phyloP scores from a whole-genome alignment of 169 alveolate genomes.

The Eimeria maxima region DNA sequence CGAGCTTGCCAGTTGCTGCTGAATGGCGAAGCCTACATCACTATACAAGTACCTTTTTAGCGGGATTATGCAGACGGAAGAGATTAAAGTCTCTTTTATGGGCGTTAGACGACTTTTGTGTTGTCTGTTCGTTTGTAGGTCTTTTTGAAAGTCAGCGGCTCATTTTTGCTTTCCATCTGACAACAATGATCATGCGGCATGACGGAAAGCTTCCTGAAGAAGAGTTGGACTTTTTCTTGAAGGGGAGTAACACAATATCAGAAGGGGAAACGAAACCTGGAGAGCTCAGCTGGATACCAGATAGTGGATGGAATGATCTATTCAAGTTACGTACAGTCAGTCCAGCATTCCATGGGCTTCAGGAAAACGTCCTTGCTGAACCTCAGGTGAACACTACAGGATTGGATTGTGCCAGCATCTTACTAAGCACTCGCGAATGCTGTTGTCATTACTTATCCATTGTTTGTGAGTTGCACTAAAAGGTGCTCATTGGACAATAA shows the following conservation, averaged over 20 bases:
- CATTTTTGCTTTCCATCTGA: slow-evolving; percentile 96
- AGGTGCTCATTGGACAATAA: not conserved
- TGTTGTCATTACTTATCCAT: not conserved
- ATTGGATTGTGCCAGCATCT: not conserved
- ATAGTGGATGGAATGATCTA: slow-evolving; percentile 96
- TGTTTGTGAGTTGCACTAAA: not conserved
- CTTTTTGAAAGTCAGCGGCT: slow-evolving; percentile 95
- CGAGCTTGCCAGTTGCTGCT: not conserved
- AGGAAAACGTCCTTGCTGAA: slow-evolving; percentile 76
- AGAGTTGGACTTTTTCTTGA: slow-evolving; percentile 96
- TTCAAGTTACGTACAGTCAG: slow-evolving; percentile 91
- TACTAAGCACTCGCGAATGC: not conserved
- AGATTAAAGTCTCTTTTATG: not conserved
- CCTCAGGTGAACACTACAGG: slow-evolving; percentile 31
- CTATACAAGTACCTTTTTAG: not conserved
- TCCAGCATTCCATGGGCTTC: slow-evolving; percentile 86
- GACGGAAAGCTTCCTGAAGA: slow-evolving; percentile 92
- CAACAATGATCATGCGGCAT: slow-evolving; percentile 95
- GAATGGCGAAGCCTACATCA: not conserved
- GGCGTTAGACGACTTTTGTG: not conserved
- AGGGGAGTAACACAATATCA: slow-evolving; percentile 95
- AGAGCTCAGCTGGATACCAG: slow-evolving; percentile 95
- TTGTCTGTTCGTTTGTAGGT: slow-evolving; percentile 51
- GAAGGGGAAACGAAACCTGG: slow-evolving; percentile 87
- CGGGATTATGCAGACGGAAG: not conserved